phyloP scores from a whole-genome alignment of 2,329 filamentous ascomycete species.

The Aureobasidium sp. region DNA sequence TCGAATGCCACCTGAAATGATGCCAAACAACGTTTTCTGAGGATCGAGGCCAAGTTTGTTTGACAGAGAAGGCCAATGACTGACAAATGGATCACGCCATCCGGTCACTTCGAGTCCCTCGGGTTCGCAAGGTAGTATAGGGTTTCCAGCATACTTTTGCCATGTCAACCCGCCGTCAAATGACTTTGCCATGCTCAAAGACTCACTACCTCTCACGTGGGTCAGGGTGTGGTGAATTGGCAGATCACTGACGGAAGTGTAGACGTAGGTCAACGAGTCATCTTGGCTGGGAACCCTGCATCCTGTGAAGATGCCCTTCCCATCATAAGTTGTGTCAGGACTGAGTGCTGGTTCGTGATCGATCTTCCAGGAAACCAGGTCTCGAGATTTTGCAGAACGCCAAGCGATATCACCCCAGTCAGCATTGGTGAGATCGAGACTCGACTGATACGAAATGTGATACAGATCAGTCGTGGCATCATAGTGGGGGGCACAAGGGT shows the following conservation, averaged over 20 bases:
- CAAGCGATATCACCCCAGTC: conserved; percentile 40
- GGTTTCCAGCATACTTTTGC: conserved; percentile 32
- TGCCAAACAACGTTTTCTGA: conserved; percentile 35
- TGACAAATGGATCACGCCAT: conserved; percentile 38
- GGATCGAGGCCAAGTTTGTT: conserved; percentile 18
- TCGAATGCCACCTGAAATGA: conserved; percentile 43
- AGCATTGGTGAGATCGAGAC: conserved; percentile 31
- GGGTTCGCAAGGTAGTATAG: conserved; percentile 33
- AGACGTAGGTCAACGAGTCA: conserved; percentile 32
- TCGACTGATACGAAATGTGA: conserved; percentile 40
- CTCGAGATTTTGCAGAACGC: conserved; percentile 34
- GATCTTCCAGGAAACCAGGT: conserved; percentile 35
- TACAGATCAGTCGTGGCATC: conserved; percentile 35
- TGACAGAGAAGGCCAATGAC: conserved; percentile 27
- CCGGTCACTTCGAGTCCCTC: conserved; percentile 32
- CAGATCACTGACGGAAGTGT: conserved; percentile 36
- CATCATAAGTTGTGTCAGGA: conserved; percentile 33
- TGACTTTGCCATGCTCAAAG: conserved; percentile 34
- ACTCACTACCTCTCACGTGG: conserved; percentile 33
- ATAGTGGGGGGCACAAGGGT: conserved; percentile 38
- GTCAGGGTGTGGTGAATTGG: conserved; percentile 37
- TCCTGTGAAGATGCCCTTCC: conserved; percentile 38
- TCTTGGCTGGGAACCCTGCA: conserved; percentile 30
- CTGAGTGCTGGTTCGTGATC: conserved; percentile 26
- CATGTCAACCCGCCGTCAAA: conserved; percentile 34